A percentile compares a stretch with the other conserved stretches of the same genome.
Conservation (phyloP, 2,329 filamentous ascomycete species). For the Penicillium sp. region DNA sequence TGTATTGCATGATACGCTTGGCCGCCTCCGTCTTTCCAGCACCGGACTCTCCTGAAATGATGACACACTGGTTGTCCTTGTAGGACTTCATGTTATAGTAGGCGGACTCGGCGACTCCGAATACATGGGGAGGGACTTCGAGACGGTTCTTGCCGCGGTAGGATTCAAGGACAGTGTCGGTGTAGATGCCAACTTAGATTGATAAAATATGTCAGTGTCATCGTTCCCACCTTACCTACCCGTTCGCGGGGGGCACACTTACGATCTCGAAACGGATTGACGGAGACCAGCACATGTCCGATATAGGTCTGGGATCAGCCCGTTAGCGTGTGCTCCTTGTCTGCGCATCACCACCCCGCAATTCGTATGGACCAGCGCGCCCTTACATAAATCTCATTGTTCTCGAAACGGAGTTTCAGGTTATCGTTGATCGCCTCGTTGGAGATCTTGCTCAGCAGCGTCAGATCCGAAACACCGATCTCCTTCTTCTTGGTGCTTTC, state of each 20-base stretch:
- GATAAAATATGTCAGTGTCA: conserved; percentile 35
- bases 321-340: conserved; percentile 15
- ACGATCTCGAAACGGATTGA: conserved; percentile 94
- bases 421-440: conserved; percentile 99
- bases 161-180: conserved; percentile 84
- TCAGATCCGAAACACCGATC: conserved; percentile 96
- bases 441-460: conserved; percentile 94
- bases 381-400: conserved; percentile 86
- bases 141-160: conserved; percentile 97
- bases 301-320: conserved; percentile 72
- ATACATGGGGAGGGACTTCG: conserved; percentile 91
- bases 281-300: conserved; percentile 97
- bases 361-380: conserved; percentile 11
- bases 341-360: conserved; percentile 17
- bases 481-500: conserved; percentile 98
- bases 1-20: conserved; percentile 99
- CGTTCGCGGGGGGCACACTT: conserved; percentile 38
- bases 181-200: conserved; percentile 84
- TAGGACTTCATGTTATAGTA: conserved; percentile 99
- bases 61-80: conserved; percentile 98
- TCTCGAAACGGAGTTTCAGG: conserved; percentile 95
- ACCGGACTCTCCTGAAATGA: conserved; percentile 97
- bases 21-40: conserved; percentile 98
- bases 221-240: neutral
- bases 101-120: conserved; percentile 89